phyloP scores from a whole-genome alignment of 371 early-diverging fungal genomes.

The Circinella umbellata region DNA sequence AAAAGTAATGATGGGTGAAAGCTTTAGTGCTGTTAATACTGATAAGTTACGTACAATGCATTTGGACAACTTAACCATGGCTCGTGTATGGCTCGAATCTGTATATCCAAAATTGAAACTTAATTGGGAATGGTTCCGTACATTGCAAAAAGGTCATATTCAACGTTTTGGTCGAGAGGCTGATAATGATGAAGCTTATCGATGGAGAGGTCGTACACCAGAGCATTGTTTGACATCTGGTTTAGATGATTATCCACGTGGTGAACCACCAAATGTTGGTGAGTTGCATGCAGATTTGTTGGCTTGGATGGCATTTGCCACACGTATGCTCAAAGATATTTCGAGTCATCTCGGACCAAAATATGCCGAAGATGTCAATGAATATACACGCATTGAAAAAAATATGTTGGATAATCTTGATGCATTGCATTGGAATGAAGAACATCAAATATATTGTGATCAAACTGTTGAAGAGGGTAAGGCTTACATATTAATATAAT shows the following conservation, averaged over 20 bases:
- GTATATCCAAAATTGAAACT: constrained; percentile 73
- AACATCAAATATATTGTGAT: constrained; percentile 80
- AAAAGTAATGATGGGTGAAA: neutral
- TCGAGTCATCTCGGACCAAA: constrained; percentile 64
- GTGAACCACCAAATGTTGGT: constrained; percentile 69
- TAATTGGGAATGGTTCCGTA: constrained; percentile 85
- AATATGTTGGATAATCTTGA: constrained; percentile 49
- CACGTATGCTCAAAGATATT: constrained; percentile 71
- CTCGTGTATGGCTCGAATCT: constrained; percentile 56
- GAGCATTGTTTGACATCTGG: constrained; percentile 93
- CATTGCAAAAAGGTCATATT: constrained; percentile 77
- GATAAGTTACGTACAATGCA: constrained; percentile 50
- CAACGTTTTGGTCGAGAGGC: constrained; percentile 61
- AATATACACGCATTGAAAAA: constrained; percentile 54
- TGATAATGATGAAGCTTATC: constrained; percentile 69
- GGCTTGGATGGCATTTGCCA: constrained; percentile 88
- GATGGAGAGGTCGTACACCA: constrained; percentile 91
- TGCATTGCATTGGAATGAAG: constrained; percentile 82
- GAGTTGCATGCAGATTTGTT: constrained; percentile 93
- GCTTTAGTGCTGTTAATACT: constrained; percentile 30
- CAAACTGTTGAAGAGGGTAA: constrained; percentile 57
- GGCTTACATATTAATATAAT: no score
- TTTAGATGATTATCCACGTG: constrained; percentile 95
- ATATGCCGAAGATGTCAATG: constrained; percentile 52
- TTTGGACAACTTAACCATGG: constrained; percentile 52